phyloP scores from a whole-genome alignment of 2,329 filamentous ascomycete genomes.

The Phyllosticta citriasiana region DNA sequence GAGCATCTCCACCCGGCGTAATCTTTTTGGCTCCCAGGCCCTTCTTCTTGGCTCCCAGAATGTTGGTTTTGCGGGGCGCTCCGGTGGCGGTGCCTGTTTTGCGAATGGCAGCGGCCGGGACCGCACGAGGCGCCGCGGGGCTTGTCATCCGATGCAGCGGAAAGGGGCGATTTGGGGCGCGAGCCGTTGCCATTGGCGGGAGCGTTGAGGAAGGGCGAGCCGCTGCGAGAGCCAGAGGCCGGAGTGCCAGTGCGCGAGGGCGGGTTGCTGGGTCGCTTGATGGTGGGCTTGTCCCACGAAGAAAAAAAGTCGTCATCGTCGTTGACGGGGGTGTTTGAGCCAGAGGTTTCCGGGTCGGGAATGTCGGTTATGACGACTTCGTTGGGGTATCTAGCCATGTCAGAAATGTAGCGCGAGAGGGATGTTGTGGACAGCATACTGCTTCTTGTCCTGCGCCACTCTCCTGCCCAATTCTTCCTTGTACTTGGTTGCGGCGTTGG shows the following conservation, averaged over 20 bases:
- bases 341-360: slow-evolving; percentile 47
- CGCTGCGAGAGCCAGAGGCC: slow-evolving; percentile 65
- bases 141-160: slow-evolving; percentile 40
- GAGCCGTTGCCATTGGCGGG: slow-evolving; percentile 52
- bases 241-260: slow-evolving; percentile 84
- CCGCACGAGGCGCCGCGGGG: slow-evolving; percentile 55
- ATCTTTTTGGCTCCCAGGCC: slow-evolving; percentile 58
- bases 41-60: slow-evolving; percentile 67
- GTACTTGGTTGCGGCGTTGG: slow-evolving; percentile 87
- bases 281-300: slow-evolving; percentile 94
- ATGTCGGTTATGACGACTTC: slow-evolving; percentile 80
- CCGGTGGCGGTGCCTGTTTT: slow-evolving; percentile 52
- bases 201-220: slow-evolving; percentile 82
- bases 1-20: slow-evolving; percentile 44
- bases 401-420: slow-evolving; percentile 13
- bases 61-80: slow-evolving; percentile 68
- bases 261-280: slow-evolving; percentile 92
- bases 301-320: slow-evolving; percentile 97
- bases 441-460: slow-evolving; percentile 70
- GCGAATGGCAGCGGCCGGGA: slow-evolving; percentile 69
- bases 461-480: slow-evolving; percentile 91
- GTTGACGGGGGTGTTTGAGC: slow-evolving; percentile 64
- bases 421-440: slow-evolving; percentile 46
- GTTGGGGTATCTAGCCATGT: slow-evolving; percentile 56
- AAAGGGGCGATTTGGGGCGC: slow-evolving; percentile 75